Base-by-base conservation (phyloP, 2,329 filamentous ascomycete genomes). In the Arthrinium phaeospermum region DNA sequence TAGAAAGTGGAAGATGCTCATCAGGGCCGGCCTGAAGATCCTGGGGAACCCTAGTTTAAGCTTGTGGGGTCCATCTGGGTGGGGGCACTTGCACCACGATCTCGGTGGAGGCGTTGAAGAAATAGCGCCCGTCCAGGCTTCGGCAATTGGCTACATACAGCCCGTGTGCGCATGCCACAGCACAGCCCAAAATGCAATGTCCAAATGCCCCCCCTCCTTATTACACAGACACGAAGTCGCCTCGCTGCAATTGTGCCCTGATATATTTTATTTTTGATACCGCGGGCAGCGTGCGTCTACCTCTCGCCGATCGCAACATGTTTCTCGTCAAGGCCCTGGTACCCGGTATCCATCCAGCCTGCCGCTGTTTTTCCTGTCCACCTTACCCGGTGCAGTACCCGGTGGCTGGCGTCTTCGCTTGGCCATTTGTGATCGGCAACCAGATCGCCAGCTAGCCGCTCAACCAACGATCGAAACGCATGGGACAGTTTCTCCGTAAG, bases 91-190 rank as follows among this genome's bases (percentile, higher is more conserved):
- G 4, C 13, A 37, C 51, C 53, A 61, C 16, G 53, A 61, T 61
- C 53, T 61, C 10, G n/a, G 53, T 61, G 53, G 53, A 61, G 53
- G 53, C 53, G 30, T 61, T 37, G 53, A n/a, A 34, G 30, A 61
- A 61, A 37, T 61, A 37, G 53, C 53, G 53, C 53, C 53, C 53
- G 53, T 27, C 53, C 53, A 37, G 53, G 13, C 34, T n/a, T 64
- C 53, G 57, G 57, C 57, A 41, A 64, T 41, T 41, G 57, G 57
- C 57, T 64, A 41, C 53, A 61, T 64, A n/a, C 53, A 61, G 16
- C 7, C 53, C 53, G 16, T 37, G 6, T 41, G 27, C 13, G 27
- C 53, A 34, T 19, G 53, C 6, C 53, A 37, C 51, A 49, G 47
- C 27, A 13, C 51, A 34, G 27, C 27, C 27, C 27, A 30, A 30